A percentile compares a stretch with the other conserved stretches of the same genome.
phyloP scores from a whole-genome alignment of 805 yeast species.

The Pichia nakasei region DNA sequence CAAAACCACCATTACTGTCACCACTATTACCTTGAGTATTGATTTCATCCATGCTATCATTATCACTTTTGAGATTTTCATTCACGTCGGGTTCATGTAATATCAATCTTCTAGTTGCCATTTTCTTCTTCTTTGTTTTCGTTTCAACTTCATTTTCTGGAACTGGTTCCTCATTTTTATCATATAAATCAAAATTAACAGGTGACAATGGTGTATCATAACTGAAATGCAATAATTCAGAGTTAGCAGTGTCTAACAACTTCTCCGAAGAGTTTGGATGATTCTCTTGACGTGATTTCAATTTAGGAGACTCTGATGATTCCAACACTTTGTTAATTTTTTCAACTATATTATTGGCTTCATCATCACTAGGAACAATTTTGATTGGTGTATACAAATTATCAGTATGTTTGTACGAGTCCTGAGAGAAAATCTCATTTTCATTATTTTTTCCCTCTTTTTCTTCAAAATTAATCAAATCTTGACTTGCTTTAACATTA shows the following conservation, averaged over 20 bases:
- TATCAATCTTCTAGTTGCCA: too few relatives aligned
- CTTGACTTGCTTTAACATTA: background rate
- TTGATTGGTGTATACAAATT: background rate
- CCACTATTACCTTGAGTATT: too few relatives aligned
- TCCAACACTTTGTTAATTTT: background rate
- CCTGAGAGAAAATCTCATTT: conserved; percentile 3
- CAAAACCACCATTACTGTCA: too few relatives aligned
- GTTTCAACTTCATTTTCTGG: background rate
- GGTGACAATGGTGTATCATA: background rate
- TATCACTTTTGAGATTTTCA: too few relatives aligned
- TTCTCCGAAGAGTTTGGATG: background rate
- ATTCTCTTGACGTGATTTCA: background rate
- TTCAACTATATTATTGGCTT: background rate
- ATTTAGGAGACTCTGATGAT: background rate
- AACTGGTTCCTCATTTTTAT: too few relatives aligned
- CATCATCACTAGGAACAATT: background rate
- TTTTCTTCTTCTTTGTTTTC: background rate
- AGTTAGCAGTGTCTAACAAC: background rate
- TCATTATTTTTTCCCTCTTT: background rate
- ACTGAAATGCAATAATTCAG: background rate
- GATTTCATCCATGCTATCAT: too few relatives aligned
- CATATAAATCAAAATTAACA: background rate
- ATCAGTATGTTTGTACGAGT: background rate
- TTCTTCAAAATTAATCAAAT: too few relatives aligned
- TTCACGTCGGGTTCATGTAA: too few relatives aligned